These are phyloP conservation scores for Capillidium heterosporum DNA, from an alignment of 371 early-diverging fungal genomes.

Conservation along the genomic window DNA sequence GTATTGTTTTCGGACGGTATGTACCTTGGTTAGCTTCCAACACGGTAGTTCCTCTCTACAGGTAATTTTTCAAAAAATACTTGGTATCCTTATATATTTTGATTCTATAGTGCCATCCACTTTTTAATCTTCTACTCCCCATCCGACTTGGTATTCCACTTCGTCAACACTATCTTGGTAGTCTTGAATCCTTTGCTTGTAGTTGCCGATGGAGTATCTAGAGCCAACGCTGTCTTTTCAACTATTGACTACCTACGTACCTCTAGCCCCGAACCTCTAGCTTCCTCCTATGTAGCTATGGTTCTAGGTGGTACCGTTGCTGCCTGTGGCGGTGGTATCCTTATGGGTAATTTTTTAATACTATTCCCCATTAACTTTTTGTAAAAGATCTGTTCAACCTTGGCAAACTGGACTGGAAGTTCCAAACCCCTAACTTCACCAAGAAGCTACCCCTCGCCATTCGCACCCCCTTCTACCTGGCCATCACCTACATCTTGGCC, in stretches of 20 bases:
- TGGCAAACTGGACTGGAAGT: background rate
- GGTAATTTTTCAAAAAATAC: background rate
- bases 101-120: background rate
- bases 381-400: constrained; percentile 3
- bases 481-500: background rate
- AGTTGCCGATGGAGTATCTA: background rate
- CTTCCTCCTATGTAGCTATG: constrained; percentile 5
- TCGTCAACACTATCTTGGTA: background rate
- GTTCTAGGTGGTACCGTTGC: constrained; percentile 3
- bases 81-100: background rate
- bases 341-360: background rate
- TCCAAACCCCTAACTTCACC: constrained; percentile 1
- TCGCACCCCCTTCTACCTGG: background rate
- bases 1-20: constrained; percentile 2
- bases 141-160: background rate
- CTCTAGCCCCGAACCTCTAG: background rate
- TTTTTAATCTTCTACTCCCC: constrained; percentile 1
- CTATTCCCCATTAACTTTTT: background rate
- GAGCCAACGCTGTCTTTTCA: background rate
- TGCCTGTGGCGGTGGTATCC: constrained; percentile 4
- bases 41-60: background rate
- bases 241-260: background rate
- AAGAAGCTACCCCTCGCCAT: background rate
- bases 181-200: constrained; percentile 2
- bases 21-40: constrained; percentile 5